These are phyloP conservation scores for Hysterangium stoloniferum DNA, from an alignment of 768 basidiomycete species.

Conservation along the genomic window DNA sequence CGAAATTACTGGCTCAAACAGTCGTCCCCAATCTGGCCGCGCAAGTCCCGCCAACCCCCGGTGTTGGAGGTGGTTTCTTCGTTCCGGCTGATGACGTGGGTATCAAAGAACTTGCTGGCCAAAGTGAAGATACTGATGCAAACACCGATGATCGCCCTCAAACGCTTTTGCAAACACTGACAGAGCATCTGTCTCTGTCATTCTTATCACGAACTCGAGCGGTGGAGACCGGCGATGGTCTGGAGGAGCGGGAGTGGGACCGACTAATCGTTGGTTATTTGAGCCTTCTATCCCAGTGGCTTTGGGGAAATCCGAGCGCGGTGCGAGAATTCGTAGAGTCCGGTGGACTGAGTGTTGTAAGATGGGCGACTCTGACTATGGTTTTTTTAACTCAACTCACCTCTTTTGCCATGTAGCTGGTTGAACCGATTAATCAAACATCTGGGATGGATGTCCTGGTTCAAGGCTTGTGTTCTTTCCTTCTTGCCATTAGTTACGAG, in stretches of 20 bases:
- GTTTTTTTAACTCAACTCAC: not conserved
- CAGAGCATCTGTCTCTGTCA: conserved; percentile 84
- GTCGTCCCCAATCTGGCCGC: conserved; percentile 43
- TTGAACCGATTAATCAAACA: conserved; percentile 89
- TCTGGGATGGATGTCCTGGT: conserved; percentile 80
- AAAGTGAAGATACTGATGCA: conserved; percentile 24
- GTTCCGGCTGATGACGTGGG: conserved; percentile 57
- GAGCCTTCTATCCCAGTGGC: conserved; percentile 79
- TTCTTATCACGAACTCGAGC: conserved; percentile 68
- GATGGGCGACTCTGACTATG: conserved; percentile 25
- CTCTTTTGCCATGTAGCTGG: conserved; percentile 46
- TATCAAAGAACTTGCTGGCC: conserved; percentile 22
- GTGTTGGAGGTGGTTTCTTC: conserved; percentile 41
- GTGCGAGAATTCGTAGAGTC: conserved; percentile 87
- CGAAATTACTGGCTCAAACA: conserved; percentile 54
- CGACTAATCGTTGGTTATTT: conserved; percentile 82
- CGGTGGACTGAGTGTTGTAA: conserved; percentile 82
- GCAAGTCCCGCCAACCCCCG: conserved; percentile 16
- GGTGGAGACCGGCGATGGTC: conserved; percentile 46
- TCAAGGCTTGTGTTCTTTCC: conserved; percentile 84
- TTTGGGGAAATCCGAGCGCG: conserved; percentile 90
- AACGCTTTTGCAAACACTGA: conserved; percentile 73
- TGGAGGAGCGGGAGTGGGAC: conserved; percentile 84
- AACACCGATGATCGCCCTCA: conserved; percentile 42
- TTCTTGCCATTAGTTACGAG: conserved; percentile 92